A percentile compares a stretch with the other conserved stretches of the same genome.
These are phyloP conservation scores for Ustilago bromivora DNA, from an alignment of 1,284 basidiomycete genomes.

Conservation along the genomic window DNA sequence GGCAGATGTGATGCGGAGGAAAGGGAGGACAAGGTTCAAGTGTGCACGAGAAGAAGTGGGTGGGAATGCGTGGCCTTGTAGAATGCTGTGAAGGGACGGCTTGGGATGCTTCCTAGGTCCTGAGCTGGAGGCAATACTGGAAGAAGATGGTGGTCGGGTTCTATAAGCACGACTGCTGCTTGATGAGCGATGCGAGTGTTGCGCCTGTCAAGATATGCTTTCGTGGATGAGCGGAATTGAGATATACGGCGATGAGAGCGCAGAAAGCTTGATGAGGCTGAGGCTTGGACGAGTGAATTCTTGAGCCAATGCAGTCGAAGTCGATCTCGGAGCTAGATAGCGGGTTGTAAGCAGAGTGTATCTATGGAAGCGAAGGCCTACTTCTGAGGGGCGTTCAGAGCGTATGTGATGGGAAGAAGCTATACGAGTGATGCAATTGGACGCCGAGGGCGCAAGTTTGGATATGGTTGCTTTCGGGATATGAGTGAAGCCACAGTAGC, in stretches of 20 bases:
- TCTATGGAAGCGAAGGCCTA: not conserved
- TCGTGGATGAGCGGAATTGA: not conserved
- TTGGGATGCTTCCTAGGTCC: not conserved
- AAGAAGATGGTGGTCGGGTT: not conserved
- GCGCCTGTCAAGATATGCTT: not conserved
- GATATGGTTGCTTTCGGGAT: not conserved
- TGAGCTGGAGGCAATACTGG: slow-evolving; percentile 9
- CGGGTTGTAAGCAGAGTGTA: not conserved
- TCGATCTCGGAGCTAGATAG: not conserved
- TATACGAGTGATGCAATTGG: slow-evolving; percentile 7
- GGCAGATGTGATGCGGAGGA: not conserved
- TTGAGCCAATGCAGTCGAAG: not conserved
- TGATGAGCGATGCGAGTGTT: not conserved
- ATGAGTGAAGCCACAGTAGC: not conserved
- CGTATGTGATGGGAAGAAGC: not conserved
- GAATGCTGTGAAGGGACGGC: slow-evolving; percentile 9
- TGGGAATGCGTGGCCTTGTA: not conserved
- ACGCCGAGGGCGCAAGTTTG: not conserved
- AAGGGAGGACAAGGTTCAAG: not conserved
- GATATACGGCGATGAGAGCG: not conserved
- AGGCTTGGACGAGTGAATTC: not conserved
- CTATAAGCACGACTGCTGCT: not conserved
- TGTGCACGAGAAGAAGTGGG: not conserved
- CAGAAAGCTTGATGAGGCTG: too few relatives aligned
- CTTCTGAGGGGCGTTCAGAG: not conserved